Conservation (phyloP, 306 rosid genomes). For the Vicia faba region DNA sequence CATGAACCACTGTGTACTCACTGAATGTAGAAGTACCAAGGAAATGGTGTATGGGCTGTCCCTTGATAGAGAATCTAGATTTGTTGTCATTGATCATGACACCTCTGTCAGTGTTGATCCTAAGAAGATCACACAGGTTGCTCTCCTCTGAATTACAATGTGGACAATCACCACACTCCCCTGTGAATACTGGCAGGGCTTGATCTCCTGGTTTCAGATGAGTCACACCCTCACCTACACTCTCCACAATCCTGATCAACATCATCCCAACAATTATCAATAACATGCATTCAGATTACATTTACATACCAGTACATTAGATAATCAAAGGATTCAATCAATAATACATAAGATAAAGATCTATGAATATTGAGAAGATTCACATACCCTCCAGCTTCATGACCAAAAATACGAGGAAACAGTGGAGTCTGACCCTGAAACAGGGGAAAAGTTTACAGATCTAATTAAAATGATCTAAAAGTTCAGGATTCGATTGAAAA, state of each 20-base stretch:
- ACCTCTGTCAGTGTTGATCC: slow-evolving; percentile 92
- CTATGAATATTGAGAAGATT: no score
- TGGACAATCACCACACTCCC: slow-evolving; percentile 81
- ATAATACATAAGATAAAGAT: neutral
- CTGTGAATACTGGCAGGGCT: slow-evolving; percentile 89
- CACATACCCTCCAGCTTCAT: slow-evolving; percentile 86
- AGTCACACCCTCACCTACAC: slow-evolving; percentile 89
- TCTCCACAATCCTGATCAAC: slow-evolving; percentile 62
- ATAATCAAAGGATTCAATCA: neutral
- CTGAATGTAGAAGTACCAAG: slow-evolving; percentile 92
- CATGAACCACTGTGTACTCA: slow-evolving; percentile 67
- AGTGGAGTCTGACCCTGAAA: slow-evolving; percentile 84
- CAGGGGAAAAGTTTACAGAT: neutral
- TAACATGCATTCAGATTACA: neutral
- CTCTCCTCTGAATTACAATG: slow-evolving; percentile 91
- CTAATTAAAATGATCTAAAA: no score
- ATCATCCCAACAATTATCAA: neutral
- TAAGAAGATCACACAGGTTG: slow-evolving; percentile 88
- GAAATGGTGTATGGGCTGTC: slow-evolving; percentile 80
- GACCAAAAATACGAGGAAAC: slow-evolving; percentile 94
- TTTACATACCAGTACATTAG: neutral
- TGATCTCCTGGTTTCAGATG: slow-evolving; percentile 82
- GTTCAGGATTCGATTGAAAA: no score
- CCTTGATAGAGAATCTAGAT: slow-evolving; percentile 69
- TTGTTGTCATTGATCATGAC: slow-evolving; percentile 68